Evolutionary conservation across 1,139 yeast species (phyloP).

Genomic region (Lodderomyces jiufengensis): DNA sequence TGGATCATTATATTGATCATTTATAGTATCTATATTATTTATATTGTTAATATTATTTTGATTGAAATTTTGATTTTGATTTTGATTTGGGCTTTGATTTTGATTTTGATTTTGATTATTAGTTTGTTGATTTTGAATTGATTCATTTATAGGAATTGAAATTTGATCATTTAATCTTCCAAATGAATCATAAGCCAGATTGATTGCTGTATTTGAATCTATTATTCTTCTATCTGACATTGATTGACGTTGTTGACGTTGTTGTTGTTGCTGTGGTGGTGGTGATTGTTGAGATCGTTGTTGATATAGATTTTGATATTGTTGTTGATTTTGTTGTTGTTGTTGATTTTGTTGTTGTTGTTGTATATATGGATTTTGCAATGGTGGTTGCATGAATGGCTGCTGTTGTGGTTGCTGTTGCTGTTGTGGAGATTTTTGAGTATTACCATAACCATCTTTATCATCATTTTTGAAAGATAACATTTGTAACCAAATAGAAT

Average conservation of each 20-base stretch:
- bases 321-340: background rate
- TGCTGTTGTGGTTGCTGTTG: background rate
- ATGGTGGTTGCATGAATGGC: background rate
- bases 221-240: too few species aligned
- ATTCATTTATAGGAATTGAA: too few species aligned
- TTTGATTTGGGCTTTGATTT: background rate
- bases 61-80: background rate
- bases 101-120: background rate
- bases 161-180: too few species aligned
- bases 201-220: too few species aligned
- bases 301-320: background rate
- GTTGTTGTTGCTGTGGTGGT: background rate
- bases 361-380: background rate
- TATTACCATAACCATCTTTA: conserved; percentile 6
- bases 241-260: background rate
- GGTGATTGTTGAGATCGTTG: background rate
- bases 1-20: background rate
- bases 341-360: too few species aligned
- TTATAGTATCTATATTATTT: background rate
- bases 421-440: background rate
- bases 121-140: background rate
- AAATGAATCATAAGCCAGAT: too few species aligned
- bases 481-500: conserved; percentile 38
- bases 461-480: conserved; percentile 14
- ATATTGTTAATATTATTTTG: background rate